These are phyloP conservation scores for Rhizoclosmatium globosum DNA, from an alignment of 192 early-diverging fungal genomes.

Conservation along the genomic window DNA sequence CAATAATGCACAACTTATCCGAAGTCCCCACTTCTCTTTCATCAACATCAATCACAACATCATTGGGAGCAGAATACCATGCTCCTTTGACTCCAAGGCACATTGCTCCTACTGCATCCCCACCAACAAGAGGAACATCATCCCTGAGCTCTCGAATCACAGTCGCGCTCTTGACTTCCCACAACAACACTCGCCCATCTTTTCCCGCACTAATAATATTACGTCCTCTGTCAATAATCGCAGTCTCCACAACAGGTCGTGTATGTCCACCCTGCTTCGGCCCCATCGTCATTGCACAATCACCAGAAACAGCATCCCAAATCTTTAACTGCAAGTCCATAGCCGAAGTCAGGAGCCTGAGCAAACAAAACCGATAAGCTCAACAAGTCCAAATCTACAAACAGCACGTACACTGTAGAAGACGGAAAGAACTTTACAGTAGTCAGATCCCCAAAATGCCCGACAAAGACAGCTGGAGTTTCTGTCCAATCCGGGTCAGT, in stretches of 20 bases:
- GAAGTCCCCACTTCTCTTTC: slow-evolving; percentile 11
- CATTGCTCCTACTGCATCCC: neutral
- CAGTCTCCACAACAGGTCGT: slow-evolving; percentile 14
- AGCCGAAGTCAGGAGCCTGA: slow-evolving; percentile 24
- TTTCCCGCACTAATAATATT: slow-evolving; percentile 17
- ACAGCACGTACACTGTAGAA: slow-evolving; percentile 19
- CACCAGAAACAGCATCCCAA: slow-evolving; percentile 17
- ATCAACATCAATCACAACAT: neutral
- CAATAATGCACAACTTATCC: slow-evolving; percentile 20
- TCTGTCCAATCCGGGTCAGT: neutral
- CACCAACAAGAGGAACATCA: neutral
- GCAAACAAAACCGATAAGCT: neutral
- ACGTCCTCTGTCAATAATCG: slow-evolving; percentile 21
- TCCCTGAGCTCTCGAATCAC: slow-evolving; percentile 12
- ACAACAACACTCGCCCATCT: slow-evolving; percentile 20
- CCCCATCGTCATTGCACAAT: slow-evolving; percentile 19
- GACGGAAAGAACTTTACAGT: slow-evolving; percentile 30
- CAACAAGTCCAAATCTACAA: neutral
- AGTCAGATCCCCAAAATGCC: slow-evolving; percentile 25
- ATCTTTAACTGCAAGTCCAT: slow-evolving; percentile 4
- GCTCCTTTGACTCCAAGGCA: neutral
- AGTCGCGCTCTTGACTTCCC: slow-evolving; percentile 25
- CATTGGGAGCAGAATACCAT: neutral
- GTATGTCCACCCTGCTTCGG: slow-evolving; percentile 22
- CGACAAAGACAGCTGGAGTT: neutral